Evolutionary conservation across 1,139 yeast genomes (phyloP), one percentile per base, ranked within the genome.

Genomic region (Hanseniaspora uvarum): DNA sequence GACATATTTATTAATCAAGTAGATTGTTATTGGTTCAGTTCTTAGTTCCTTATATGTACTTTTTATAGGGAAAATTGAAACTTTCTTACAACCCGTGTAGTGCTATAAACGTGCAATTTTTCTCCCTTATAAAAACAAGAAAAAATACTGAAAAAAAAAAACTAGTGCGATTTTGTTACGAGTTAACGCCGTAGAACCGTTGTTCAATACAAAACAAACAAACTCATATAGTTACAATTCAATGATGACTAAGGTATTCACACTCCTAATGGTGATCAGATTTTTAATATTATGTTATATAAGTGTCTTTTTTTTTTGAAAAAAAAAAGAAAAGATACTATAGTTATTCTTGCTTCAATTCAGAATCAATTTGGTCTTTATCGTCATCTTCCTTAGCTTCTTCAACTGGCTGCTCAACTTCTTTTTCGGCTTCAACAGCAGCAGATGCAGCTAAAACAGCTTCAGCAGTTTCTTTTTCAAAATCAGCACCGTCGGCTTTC

Each of bases 341-440:
- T 19, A 31, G 8, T 23, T 31, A 50, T 19, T 36, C 39, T 31
- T 50, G 39, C 14, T 50, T 50, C n/a, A 50, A 19, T 12, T 50
- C 48, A 26, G 48, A 7, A 14, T 50, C 53, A 28, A 50, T 50
- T 46, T 21, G 31, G 26, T 26, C 37, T 24, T 48, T 24, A 12
- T 38, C 38, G 10, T 18, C 38, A 5, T 46, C 41, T 21, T 46
- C 37, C 30, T 28, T 19, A 10, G 26, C 6, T 8, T 28, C 46
- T 33, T 39, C 19, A 28, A n/a, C 52, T 12, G 19, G 41, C 5
- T 40, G 19, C 28, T 53, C 57, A n/a, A 34, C 16, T 30, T 44
- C 47, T n/a, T 44, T 34, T 14, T 54, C 48, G 4, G 36, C 41
- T n/a, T 34, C 41, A 30, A 31, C 41, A 10, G 33, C 28, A 18